These are phyloP conservation scores for Cudoniella acicularis DNA, from an alignment of 495 filamentous ascomycete genomes.

Conservation along the genomic window DNA sequence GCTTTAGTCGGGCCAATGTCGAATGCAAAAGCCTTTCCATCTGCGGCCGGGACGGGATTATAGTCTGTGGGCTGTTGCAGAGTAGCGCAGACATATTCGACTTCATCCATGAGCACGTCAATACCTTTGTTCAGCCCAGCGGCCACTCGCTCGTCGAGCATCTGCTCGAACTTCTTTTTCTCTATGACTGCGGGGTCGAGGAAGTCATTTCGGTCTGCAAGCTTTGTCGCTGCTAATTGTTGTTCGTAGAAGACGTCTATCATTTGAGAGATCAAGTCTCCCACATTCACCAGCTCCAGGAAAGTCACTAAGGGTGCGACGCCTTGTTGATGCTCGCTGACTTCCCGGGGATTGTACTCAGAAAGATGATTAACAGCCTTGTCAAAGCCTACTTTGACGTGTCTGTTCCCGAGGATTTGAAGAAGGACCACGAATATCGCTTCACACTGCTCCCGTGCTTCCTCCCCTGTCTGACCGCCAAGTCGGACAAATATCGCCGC, in stretches of 20 bases:
- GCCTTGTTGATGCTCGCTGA: conserved; percentile 62
- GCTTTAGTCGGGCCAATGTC: conserved; percentile 83
- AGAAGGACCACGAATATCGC: conserved; percentile 82
- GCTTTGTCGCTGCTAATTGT: conserved; percentile 75
- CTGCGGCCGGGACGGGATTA: conserved; percentile 54
- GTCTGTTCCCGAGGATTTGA: conserved; percentile 76
- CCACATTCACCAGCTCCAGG: conserved; percentile 95
- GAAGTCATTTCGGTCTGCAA: conserved; percentile 92
- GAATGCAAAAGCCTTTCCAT: conserved; percentile 39
- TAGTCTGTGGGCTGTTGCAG: conserved; percentile 85
- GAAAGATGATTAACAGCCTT: conserved; percentile 89
- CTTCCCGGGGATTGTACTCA: conserved; percentile 85
- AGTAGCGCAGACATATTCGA: conserved; percentile 91
- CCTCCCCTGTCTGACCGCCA: conserved; percentile 72
- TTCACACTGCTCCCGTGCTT: conserved; percentile 87
- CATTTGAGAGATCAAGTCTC: conserved; percentile 98
- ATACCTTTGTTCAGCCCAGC: conserved; percentile 96
- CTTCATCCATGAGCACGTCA: conserved; percentile 96
- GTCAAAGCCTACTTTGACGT: conserved; percentile 88
- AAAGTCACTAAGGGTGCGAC: conserved; percentile 94
- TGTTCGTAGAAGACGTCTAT: conserved; percentile 98
- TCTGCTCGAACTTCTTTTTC: conserved; percentile 98
- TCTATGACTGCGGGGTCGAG: conserved; percentile 84
- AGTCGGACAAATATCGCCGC: conserved; percentile 76
- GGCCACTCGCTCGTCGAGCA: conserved; percentile 95